A percentile compares a stretch with the other conserved stretches of the same genome.
Evolutionary conservation across 1,284 basidiomycete species (phyloP).

Genomic region (Cryptococcus sp.): DNA sequence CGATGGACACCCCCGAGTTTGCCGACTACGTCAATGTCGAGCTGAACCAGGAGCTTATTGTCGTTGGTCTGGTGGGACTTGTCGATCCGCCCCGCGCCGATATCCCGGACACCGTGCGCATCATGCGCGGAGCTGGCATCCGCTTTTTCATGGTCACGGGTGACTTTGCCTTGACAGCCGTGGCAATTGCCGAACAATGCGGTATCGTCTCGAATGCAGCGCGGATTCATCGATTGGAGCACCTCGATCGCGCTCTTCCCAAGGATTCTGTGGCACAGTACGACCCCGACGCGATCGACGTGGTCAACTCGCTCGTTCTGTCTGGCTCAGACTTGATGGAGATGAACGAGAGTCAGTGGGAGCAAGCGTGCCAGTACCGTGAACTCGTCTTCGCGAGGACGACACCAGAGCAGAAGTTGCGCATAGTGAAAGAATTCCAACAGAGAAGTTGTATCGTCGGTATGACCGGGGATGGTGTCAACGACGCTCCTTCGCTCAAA

Average conservation of each 20-base stretch:
- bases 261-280: conserved; percentile 10
- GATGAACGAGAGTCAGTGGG: conserved; percentile 59
- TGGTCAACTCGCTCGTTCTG: conserved; percentile 48
- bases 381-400: conserved; percentile 75
- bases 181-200: conserved; percentile 64
- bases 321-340: conserved; percentile 60
- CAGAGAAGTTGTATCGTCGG: conserved; percentile 60
- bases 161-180: conserved; percentile 57
- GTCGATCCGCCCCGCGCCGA: conserved; percentile 66
- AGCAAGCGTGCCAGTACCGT: conserved; percentile 60
- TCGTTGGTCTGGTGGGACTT: conserved; percentile 66
- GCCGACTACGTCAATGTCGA: conserved; percentile 40
- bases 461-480: conserved; percentile 69
- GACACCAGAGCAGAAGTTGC: conserved; percentile 70
- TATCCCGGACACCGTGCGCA: conserved; percentile 59
- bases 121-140: conserved; percentile 63
- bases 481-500: conserved; percentile 65
- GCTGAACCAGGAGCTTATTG: conserved; percentile 56
- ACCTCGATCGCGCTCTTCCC: not conserved
- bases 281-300: conserved; percentile 24
- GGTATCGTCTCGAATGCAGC: conserved; percentile 61
- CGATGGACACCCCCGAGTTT: conserved; percentile 53
- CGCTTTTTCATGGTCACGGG: conserved; percentile 72
- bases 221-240: conserved; percentile 50
- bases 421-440: conserved; percentile 67